Percentiles rank a stretch among this genome's conserved stretches.
Conservation (phyloP, 2,329 filamentous ascomycete species). For the Talaromyces islandicus region DNA sequence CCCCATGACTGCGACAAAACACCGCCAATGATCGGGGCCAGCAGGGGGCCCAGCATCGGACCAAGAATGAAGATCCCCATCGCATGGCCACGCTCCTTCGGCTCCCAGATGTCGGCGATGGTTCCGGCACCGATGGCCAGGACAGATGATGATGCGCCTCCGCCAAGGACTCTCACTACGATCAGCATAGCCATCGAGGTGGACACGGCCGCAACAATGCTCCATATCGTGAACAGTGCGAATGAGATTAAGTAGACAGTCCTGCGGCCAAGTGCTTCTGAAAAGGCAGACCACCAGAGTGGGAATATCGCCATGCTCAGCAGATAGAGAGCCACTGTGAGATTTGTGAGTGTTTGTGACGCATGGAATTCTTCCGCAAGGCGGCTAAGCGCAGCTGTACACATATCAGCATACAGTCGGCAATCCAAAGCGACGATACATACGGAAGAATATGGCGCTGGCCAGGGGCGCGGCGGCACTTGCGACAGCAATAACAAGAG, state of each 20-base stretch:
- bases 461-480: background rate
- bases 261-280: background rate
- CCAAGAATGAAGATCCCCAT: background rate
- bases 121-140: background rate
- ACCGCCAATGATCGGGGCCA: background rate
- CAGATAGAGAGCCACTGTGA: background rate
- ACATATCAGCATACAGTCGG: background rate
- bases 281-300: background rate
- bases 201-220: background rate
- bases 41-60: background rate
- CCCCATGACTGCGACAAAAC: background rate
- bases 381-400: background rate
- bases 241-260: background rate
- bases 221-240: background rate
- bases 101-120: background rate
- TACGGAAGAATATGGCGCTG: background rate
- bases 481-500: background rate
- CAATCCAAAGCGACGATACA: background rate
- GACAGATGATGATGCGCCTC: background rate
- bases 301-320: background rate
- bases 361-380: background rate
- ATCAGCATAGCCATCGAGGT: background rate
- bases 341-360: background rate
- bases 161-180: background rate
- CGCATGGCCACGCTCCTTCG: background rate